These are phyloP conservation scores for Diaporthe australafricana DNA, from an alignment of 2,329 filamentous ascomycete species.

Conservation along the genomic window DNA sequence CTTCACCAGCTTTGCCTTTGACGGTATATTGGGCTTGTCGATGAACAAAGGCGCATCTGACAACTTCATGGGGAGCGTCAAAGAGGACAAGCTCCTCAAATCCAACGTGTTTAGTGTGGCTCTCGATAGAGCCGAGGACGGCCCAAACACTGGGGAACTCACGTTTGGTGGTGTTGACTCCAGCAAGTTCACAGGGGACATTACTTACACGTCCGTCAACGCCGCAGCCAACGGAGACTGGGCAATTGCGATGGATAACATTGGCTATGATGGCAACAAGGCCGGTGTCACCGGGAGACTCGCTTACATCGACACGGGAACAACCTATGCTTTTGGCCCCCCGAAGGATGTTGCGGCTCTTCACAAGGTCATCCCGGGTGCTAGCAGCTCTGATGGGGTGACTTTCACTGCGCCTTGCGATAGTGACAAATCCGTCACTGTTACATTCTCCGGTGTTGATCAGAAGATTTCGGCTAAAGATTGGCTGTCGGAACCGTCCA, in stretches of 20 bases:
- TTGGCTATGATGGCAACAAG: slow-evolving; percentile 69
- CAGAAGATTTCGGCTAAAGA: slow-evolving; percentile 78
- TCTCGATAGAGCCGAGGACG: slow-evolving; percentile 75
- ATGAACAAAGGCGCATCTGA: slow-evolving; percentile 69
- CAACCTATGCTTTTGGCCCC: slow-evolving; percentile 82
- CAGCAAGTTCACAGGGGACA: slow-evolving; percentile 73
- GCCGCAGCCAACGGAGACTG: slow-evolving; percentile 69
- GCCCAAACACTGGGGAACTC: slow-evolving; percentile 78
- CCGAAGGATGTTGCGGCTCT: slow-evolving; percentile 73
- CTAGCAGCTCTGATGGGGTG: slow-evolving; percentile 65
- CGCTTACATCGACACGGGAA: slow-evolving; percentile 87
- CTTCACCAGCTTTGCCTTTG: slow-evolving; percentile 84
- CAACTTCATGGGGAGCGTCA: slow-evolving; percentile 75
- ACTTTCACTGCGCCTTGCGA: slow-evolving; percentile 81
- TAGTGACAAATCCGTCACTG: slow-evolving; percentile 67
- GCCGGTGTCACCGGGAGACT: slow-evolving; percentile 66
- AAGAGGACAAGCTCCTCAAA: slow-evolving; percentile 64
- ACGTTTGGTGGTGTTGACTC: slow-evolving; percentile 79
- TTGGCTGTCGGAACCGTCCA: slow-evolving; percentile 68
- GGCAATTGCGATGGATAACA: slow-evolving; percentile 77
- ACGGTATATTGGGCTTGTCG: slow-evolving; percentile 86
- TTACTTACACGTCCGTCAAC: slow-evolving; percentile 72
- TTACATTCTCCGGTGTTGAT: slow-evolving; percentile 75
- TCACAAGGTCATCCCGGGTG: slow-evolving; percentile 75
- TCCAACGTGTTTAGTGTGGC: slow-evolving; percentile 78